Evolutionary conservation across 768 basidiomycete species (phyloP).

Genomic region (Russula ochroleuca): DNA sequence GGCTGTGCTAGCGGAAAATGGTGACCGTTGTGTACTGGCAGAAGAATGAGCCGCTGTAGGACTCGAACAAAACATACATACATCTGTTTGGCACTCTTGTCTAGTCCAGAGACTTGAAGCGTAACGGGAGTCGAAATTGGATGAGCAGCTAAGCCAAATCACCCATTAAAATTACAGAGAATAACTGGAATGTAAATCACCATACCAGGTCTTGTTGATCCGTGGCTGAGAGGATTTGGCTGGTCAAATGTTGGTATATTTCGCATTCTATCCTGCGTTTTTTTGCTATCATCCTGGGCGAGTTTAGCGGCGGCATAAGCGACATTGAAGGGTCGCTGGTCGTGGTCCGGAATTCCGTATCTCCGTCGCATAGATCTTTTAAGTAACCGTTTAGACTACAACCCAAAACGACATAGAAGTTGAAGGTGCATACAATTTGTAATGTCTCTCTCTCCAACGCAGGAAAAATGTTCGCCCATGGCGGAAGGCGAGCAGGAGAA

Average conservation of each 20-base stretch:
- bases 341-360: conserved; percentile 81
- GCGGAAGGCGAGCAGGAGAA: conserved; percentile 33
- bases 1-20: neutral
- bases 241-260: neutral
- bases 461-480: conserved; percentile 40
- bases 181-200: neutral
- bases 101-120: conserved; percentile 16
- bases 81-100: conserved; percentile 8
- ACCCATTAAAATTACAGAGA: neutral
- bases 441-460: conserved; percentile 58
- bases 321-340: conserved; percentile 79
- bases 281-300: conserved; percentile 44
- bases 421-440: conserved; percentile 53
- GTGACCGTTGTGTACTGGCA: conserved; percentile 7
- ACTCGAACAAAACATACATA: neutral
- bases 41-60: neutral
- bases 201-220: conserved; percentile 10
- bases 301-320: conserved; percentile 72
- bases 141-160: neutral
- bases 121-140: conserved; percentile 6
- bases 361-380: conserved; percentile 64
- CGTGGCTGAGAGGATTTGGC: neutral
- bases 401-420: conserved; percentile 10
- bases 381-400: conserved; percentile 18
- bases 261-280: conserved; percentile 13